Percentiles rank a stretch among this genome's conserved stretches.
Conservation (phyloP, 768 basidiomycete species). For the Coprinopsis marcescibilis region DNA sequence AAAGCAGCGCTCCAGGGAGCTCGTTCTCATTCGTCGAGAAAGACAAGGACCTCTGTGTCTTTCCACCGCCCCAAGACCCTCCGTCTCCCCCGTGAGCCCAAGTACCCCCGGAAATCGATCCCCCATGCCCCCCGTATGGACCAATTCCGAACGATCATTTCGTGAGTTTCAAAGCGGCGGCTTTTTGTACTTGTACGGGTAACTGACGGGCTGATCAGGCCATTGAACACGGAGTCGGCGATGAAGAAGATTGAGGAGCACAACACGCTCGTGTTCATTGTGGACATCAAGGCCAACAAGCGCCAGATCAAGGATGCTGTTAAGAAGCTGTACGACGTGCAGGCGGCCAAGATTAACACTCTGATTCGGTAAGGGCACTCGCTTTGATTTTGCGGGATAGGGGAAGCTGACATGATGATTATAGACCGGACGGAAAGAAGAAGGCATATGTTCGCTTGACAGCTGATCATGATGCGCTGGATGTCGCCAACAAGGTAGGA, state of each 20-base stretch:
- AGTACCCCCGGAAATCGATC: conserved; percentile 94
- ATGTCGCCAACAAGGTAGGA: conserved; percentile 92
- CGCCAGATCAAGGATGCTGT: conserved; percentile 99
- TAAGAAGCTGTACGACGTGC: conserved; percentile 97
- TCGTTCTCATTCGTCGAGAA: conserved; percentile 69
- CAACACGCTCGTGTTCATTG: conserved; percentile 98
- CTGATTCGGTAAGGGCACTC: conserved; percentile 85
- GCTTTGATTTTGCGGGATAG: conserved; percentile 3
- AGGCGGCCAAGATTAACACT: conserved; percentile 95
- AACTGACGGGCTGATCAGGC: too few species aligned
- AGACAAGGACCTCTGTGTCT: conserved; percentile 77
- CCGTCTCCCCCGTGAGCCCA: conserved; percentile 73
- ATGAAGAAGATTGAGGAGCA: conserved; percentile 99
- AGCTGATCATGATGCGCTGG: conserved; percentile 92
- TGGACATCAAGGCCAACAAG: conserved; percentile 94
- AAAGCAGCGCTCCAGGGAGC: conserved; percentile 93
- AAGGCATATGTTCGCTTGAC: conserved; percentile 98
- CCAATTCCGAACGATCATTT: conserved; percentile 90
- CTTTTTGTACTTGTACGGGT: conserved; percentile 4
- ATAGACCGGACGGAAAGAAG: conserved; percentile 95
- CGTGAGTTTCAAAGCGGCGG: conserved; percentile 41
- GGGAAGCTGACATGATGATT: background rate
- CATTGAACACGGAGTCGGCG: conserved; percentile 91
- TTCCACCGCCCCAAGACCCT: conserved; percentile 98
- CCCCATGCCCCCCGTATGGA: conserved; percentile 94